Base-by-base conservation (phyloP, 129 eudicot genomes). In the Chrysanthemum lavandulifolium region DNA sequence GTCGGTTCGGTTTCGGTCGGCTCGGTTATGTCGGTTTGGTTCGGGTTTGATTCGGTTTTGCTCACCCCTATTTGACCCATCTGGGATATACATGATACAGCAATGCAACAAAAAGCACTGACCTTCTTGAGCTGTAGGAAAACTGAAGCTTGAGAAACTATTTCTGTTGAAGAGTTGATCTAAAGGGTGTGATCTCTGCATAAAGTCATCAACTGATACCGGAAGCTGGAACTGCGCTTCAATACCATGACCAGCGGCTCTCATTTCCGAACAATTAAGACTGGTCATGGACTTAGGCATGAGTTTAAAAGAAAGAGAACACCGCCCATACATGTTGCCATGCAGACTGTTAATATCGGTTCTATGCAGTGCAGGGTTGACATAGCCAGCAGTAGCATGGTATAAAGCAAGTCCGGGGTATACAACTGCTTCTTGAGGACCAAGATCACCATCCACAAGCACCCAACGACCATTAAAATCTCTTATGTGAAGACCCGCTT, bases 211-310 rank as follows among this genome's bases (percentile, higher is more conserved):
- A 68, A 94, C 97, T 29, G 94, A 83, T n/a, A 94, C 85, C 5
- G 99, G 97, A 78, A 88, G 82, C 91, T 90, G 96, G 72, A 94
- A 94, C 67, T 90, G 99, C 61, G 99, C 84, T 82, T 94, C 99
- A 67, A 94, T 91, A 48, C 97, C 99, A 79, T 94, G 96, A 64
- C 99, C 99, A 66, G 97, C 99, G 8, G 96, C 97, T 78, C 96
- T 84, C 99, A 94, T 94, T 78, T 94, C 99, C n/a, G 97, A 84
- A 83, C 97, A 94, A 72, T 71, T 87, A 13, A 94, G 85, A 78
- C 83, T 90, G 31, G 88, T 85, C 99, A 88, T 90, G 45, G 99
- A 88, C 79, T 94, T 90, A n/a, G 99, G 97, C 99, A 94, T 94
- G 51, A 94, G 85, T 70, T 90, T 94, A 16, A 84, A 94, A 62